Conservation (phyloP, 192 early-diverging fungal genomes). For the Glomus cerebriforme region DNA sequence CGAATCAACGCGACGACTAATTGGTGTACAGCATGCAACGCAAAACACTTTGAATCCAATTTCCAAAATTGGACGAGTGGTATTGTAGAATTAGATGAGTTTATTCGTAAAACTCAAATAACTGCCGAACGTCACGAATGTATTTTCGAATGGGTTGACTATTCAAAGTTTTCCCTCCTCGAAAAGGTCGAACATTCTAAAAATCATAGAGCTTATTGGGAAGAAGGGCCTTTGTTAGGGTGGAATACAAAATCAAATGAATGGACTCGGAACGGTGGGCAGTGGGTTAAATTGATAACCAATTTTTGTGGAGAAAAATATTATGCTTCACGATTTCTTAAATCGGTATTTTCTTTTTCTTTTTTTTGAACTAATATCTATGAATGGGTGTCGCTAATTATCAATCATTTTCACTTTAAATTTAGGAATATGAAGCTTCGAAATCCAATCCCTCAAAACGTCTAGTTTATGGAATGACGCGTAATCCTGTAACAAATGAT, state of each 20-base stretch:
- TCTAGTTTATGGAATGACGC: slow-evolving; percentile 13
- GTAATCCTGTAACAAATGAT: slow-evolving; percentile 9
- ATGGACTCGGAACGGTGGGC: neutral
- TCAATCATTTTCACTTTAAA: slow-evolving; percentile 1
- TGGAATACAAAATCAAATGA: slow-evolving; percentile 9
- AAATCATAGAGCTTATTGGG: slow-evolving; percentile 6
- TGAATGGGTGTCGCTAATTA: neutral
- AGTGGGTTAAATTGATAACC: slow-evolving; percentile 12
- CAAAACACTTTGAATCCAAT: neutral
- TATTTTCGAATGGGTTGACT: neutral
- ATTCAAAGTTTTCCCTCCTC: neutral
- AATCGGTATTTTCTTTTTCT: neutral
- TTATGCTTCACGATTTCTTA: neutral
- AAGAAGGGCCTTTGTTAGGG: slow-evolving; percentile 13
- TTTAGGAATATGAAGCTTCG: slow-evolving; percentile 8
- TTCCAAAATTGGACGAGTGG: slow-evolving; percentile 14
- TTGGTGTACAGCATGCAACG: slow-evolving; percentile 13
- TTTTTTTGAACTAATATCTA: neutral
- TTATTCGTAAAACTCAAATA: slow-evolving; percentile 14
- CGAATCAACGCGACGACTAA: neutral
- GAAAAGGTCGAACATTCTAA: neutral
- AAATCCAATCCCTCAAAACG: neutral
- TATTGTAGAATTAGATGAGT: neutral
- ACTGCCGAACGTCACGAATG: neutral
- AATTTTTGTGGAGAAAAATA: slow-evolving; percentile 20